Base-by-base conservation (phyloP, 2,329 filamentous ascomycete species). In the Pseudogymnoascus sp. region DNA sequence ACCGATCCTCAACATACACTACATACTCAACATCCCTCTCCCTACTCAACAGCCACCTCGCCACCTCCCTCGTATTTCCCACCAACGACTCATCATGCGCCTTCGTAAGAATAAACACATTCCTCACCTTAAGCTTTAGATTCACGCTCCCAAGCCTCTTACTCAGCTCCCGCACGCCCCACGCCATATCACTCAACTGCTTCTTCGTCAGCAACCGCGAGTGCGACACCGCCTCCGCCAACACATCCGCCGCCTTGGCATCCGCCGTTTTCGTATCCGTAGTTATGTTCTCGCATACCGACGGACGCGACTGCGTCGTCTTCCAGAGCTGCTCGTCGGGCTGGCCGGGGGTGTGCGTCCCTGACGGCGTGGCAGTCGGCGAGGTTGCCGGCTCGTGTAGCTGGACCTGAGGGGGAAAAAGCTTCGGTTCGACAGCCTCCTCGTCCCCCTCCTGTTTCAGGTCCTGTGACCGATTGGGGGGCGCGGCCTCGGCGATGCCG, bases 111-210 rank as follows among this genome's bases (percentile, higher is more conserved):
- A 99, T 78, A 70, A 97, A 96, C 31, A 99, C 86, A 62, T 84
- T 89, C 72, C 85, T 85, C 67, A 96, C 91, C 61, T 88, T 87
- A 67, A 96, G 85, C 73, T 88, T 90, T 65, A 99, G 80, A 63
- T 88, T 85, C 73, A 97, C 87, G 74, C 87, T 92, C 60, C 91
- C 90, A 64, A 97, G 77, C 64, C 90, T 88, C 71, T 96, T 89
- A 31, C 90, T 93, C 63, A 99, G 78, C 75, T 97, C 91, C 58
- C 94, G 83, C 63, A 97, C 94, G 26, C 93, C 92, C 85, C 93
- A 92, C 0, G 93, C 92, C 93, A 99, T 97, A 70, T 97, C 94
- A 12, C 89, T 92, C 43, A 99, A 81, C 75, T 99, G 91, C 74
- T 90, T 92, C 78, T 97, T 97, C 1, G 92, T 97, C 68, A 97